Conservation (phyloP, 305 asterid species). For the Fraxinus floribunda region DNA sequence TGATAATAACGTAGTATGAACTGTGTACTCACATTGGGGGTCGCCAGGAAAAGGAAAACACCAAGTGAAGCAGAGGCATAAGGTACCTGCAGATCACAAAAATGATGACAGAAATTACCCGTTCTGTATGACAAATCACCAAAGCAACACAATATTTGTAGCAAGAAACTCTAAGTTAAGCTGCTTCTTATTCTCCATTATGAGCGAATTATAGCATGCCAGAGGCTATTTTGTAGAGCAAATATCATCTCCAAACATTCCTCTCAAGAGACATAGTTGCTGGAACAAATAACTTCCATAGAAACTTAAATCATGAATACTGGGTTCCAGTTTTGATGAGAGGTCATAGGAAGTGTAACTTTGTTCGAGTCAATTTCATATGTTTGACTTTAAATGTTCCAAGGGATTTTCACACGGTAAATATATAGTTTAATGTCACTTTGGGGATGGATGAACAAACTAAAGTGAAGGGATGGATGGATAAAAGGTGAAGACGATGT, state of each 20-base stretch:
- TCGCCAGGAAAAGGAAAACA: constrained; percentile 37
- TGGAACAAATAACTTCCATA: neutral
- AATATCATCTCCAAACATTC: neutral
- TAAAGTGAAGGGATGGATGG: neutral
- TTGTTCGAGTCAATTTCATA: neutral
- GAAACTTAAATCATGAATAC: neutral
- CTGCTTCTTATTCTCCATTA: neutral
- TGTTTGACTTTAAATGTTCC: neutral
- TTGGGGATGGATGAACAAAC: neutral
- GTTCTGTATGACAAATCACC: neutral
- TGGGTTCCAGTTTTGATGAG: neutral
- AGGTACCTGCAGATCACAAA: constrained; percentile 41
- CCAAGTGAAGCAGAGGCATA: constrained; percentile 44
- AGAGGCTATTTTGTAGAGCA: neutral
- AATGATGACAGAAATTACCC: neutral
- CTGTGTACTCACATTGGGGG: constrained; percentile 41
- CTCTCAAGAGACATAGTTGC: neutral
- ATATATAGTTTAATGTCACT: neutral
- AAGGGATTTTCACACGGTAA: neutral
- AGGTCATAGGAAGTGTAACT: neutral
- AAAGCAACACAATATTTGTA: neutral
- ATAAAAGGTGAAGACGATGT: neutral
- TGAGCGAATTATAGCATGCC: constrained; percentile 10
- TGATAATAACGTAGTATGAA: constrained; percentile 11
- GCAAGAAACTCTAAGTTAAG: neutral